Percentiles rank a stretch among this genome's conserved stretches.
These are phyloP conservation scores for Atkinsonella hypoxylon DNA, from an alignment of 2,329 filamentous ascomycete species.

Conservation along the genomic window DNA sequence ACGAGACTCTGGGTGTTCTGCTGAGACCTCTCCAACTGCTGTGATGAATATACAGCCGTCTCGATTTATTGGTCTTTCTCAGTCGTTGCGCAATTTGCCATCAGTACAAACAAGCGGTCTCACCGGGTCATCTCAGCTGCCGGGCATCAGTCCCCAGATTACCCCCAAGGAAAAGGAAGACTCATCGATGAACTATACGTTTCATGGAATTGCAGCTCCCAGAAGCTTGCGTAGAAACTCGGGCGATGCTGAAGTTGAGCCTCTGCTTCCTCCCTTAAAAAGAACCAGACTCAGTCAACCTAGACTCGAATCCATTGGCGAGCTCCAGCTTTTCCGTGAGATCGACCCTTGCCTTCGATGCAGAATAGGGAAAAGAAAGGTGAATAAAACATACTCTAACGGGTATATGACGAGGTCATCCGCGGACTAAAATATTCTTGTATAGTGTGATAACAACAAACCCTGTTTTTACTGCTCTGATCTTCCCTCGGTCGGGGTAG, in stretches of 20 bases:
- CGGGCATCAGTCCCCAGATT: conserved; percentile 8
- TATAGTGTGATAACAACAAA: conserved; percentile 38
- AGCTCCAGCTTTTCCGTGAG: conserved; percentile 37
- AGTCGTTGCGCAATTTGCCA: conserved; percentile 1
- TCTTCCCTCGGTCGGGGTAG: conserved; percentile 21
- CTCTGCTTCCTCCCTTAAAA: conserved; percentile 42
- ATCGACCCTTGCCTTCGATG: conserved; percentile 40
- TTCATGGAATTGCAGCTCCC: neutral
- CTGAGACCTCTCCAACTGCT: conserved; percentile 12
- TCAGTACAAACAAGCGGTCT: conserved; percentile 3
- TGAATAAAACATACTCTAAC: conserved; percentile 15
- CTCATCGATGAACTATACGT: conserved; percentile 4
- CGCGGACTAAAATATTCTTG: neutral
- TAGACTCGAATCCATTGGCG: conserved; percentile 44
- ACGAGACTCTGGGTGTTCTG: conserved; percentile 33
- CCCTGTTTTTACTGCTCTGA: conserved; percentile 36
- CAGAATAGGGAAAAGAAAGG: conserved; percentile 32
- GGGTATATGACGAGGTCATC: neutral
- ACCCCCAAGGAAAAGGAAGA: conserved; percentile 7
- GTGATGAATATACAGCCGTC: conserved; percentile 1
- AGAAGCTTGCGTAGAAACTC: conserved; percentile 22
- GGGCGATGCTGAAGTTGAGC: conserved; percentile 36
- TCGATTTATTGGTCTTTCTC: neutral
- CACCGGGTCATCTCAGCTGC: conserved; percentile 3
- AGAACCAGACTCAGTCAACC: conserved; percentile 39